Percentiles rank a stretch among this genome's conserved stretches.
Conservation (phyloP, 768 basidiomycete genomes). For the Hericium coralloides region DNA sequence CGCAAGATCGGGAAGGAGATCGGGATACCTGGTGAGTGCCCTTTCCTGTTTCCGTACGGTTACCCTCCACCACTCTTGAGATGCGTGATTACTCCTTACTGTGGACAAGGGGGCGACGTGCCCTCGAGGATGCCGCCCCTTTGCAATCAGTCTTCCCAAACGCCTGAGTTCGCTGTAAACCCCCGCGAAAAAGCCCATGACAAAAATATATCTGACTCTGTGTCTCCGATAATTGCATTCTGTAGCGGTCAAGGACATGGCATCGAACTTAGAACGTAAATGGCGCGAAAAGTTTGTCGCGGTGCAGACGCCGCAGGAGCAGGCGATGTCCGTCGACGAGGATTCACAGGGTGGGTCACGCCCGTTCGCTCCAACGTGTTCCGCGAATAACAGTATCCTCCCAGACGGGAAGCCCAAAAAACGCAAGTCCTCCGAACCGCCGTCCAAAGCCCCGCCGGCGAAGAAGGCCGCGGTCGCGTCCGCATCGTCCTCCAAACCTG, state of each 20-base stretch:
- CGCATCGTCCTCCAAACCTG: constrained; percentile 29
- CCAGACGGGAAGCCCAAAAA: constrained; percentile 46
- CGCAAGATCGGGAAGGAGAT: constrained; percentile 70
- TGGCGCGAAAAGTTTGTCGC: constrained; percentile 59
- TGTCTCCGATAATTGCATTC: constrained; percentile 33
- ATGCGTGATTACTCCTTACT: neutral
- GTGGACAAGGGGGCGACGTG: neutral
- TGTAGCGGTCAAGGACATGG: constrained; percentile 91
- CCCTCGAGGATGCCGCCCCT: neutral
- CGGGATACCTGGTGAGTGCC: constrained; percentile 71
- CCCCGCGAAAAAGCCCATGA: neutral
- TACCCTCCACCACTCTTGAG: neutral
- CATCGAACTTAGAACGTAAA: constrained; percentile 75
- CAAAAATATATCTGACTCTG: constrained; percentile 59
- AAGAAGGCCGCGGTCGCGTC: constrained; percentile 58
- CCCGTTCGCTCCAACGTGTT: constrained; percentile 26
- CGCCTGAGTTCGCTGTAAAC: neutral
- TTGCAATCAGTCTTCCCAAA: neutral
- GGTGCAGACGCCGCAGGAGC: constrained; percentile 27
- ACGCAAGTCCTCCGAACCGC: constrained; percentile 54
- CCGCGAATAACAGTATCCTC: constrained; percentile 14
- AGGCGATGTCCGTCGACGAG: constrained; percentile 27
- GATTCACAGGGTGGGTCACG: constrained; percentile 64
- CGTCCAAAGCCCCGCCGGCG: constrained; percentile 39
- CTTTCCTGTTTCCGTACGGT: neutral